A percentile compares a stretch with the other conserved stretches of the same genome.
These are phyloP conservation scores for Aspergillus indologenus DNA, from an alignment of 495 filamentous ascomycete genomes.

Conservation along the genomic window DNA sequence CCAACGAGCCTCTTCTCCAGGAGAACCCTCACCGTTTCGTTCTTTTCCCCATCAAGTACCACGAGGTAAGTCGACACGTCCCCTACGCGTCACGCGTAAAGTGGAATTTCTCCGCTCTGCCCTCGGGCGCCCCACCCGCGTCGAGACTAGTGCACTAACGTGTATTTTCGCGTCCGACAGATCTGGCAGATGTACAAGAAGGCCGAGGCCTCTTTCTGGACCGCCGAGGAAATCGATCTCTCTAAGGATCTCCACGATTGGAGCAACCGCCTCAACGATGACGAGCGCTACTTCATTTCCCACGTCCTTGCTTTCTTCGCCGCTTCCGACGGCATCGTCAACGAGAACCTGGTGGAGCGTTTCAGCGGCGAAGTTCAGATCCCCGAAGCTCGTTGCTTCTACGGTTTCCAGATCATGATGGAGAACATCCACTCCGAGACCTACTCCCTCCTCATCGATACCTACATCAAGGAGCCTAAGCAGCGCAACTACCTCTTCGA, in stretches of 20 bases:
- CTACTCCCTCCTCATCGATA: constrained; percentile 98
- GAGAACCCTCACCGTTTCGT: constrained; percentile 98
- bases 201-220: constrained; percentile 99
- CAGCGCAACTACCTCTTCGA: constrained; percentile 96
- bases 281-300: constrained; percentile 97
- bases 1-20: constrained; percentile 84
- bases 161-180: constrained; percentile 40
- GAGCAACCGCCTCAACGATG: constrained; percentile 95
- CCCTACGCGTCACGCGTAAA: constrained; percentile 66
- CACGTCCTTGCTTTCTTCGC: constrained; percentile 99
- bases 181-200: constrained; percentile 99
- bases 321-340: constrained; percentile 99
- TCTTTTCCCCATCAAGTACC: constrained; percentile 98
- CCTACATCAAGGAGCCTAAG: constrained; percentile 98
- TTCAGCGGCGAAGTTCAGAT: constrained; percentile 97
- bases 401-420: constrained; percentile 99
- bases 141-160: constrained; percentile 15
- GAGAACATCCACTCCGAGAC: constrained; percentile 99
- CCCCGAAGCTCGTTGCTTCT: constrained; percentile 98
- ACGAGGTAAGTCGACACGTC: constrained; percentile 76
- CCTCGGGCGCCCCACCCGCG: constrained; percentile 11
- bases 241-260: constrained; percentile 99
- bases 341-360: constrained; percentile 97
- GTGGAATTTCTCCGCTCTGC: constrained; percentile 39
- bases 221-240: constrained; percentile 97